These are phyloP conservation scores for Mucor sp. DNA, from an alignment of 371 early-diverging fungal species.

Conservation along the genomic window DNA sequence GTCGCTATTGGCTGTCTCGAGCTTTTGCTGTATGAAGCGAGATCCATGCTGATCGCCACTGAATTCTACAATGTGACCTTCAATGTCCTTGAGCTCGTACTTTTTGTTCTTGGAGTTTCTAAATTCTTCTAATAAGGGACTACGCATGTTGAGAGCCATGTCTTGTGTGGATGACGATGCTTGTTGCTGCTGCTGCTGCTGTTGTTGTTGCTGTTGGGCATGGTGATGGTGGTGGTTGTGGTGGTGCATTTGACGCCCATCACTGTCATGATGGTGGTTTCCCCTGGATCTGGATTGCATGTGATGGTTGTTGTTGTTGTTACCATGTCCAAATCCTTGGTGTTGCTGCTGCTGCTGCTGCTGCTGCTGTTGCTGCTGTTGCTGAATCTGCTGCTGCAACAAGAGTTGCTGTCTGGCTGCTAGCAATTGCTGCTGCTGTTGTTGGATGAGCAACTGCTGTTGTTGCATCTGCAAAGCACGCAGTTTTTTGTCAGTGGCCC, in stretches of 20 bases:
- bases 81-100: constrained; percentile 93
- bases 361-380: constrained; percentile 29
- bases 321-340: background rate
- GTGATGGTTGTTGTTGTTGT: background rate
- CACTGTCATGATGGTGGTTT: background rate
- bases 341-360: constrained; percentile 12
- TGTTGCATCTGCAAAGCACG: constrained; percentile 58
- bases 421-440: constrained; percentile 58
- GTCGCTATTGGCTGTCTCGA: constrained; percentile 91
- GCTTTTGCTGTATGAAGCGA: constrained; percentile 98
- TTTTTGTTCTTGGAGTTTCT: constrained; percentile 91
- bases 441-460: constrained; percentile 54
- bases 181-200: constrained; percentile 10
- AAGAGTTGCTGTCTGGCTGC: constrained; percentile 52
- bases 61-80: constrained; percentile 94
- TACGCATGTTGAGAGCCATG: constrained; percentile 63
- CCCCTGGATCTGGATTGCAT: background rate
- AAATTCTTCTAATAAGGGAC: constrained; percentile 91
- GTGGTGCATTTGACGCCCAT: constrained; percentile 6
- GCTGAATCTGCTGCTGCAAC: constrained; percentile 58
- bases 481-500: constrained; percentile 51
- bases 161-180: constrained; percentile 24
- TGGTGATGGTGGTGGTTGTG: background rate
- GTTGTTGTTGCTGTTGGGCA: background rate
- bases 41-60: constrained; percentile 99